phyloP scores from a whole-genome alignment of 2,329 filamentous ascomycete genomes.

The Tolypocladium tropicale region DNA sequence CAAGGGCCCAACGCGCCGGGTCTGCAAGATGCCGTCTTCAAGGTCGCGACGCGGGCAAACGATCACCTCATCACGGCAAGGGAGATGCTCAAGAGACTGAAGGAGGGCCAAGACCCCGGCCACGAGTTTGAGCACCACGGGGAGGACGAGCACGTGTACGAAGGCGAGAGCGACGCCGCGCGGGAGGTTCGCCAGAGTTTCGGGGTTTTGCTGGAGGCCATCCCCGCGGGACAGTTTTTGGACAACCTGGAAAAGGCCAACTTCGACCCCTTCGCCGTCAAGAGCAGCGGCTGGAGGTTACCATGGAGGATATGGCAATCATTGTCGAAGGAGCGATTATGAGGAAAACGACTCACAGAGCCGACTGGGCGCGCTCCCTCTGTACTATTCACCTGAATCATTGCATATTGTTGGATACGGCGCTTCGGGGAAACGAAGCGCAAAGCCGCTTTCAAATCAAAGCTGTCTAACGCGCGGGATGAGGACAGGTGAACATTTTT shows the following conservation, averaged over 20 bases:
- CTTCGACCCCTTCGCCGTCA: constrained; percentile 71
- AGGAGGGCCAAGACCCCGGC: constrained; percentile 61
- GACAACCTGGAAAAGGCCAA: constrained; percentile 66
- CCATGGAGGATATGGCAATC: constrained; percentile 63
- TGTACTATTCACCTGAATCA: neutral
- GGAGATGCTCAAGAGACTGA: constrained; percentile 79
- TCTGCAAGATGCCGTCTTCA: constrained; percentile 81
- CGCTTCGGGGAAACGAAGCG: neutral
- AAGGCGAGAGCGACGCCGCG: constrained; percentile 24
- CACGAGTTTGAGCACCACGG: constrained; percentile 84
- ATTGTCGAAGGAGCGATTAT: constrained; percentile 38
- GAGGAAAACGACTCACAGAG: constrained; percentile 6
- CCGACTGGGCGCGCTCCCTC: neutral
- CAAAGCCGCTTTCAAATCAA: neutral
- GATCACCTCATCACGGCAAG: constrained; percentile 91
- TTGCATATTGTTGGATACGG: neutral
- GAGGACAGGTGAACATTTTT: neutral
- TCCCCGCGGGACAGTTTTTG: constrained; percentile 71
- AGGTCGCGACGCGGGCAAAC: constrained; percentile 84
- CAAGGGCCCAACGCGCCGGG: constrained; percentile 69
- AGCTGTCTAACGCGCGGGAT: neutral
- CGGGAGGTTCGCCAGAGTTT: constrained; percentile 52
- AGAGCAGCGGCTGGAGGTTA: constrained; percentile 61
- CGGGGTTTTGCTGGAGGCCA: constrained; percentile 68
- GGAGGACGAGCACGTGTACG: constrained; percentile 57